Conservation (phyloP, 2,329 filamentous ascomycete species). For the Fusarium siculi region DNA sequence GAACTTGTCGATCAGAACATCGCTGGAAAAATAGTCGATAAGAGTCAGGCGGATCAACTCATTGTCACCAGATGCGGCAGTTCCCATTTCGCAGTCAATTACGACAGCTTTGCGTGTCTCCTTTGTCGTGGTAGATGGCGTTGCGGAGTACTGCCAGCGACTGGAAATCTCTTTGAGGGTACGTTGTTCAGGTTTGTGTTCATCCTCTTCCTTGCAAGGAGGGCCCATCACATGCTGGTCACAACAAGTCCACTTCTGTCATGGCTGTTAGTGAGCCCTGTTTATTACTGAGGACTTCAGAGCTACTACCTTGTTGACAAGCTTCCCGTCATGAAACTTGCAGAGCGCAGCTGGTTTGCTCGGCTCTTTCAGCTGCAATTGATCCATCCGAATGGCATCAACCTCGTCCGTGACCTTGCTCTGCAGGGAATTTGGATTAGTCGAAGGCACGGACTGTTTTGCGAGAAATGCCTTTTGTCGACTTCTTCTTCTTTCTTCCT, state of each 20-base stretch:
- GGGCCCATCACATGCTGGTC: not conserved
- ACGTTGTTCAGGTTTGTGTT: not conserved
- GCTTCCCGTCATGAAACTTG: conserved; percentile 6
- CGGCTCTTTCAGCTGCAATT: not conserved
- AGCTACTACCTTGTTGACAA: not conserved
- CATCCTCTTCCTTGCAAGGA: conserved; percentile 3
- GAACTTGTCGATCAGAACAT: conserved; percentile 61
- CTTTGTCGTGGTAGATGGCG: not conserved
- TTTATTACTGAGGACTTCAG: rapidly evolving
- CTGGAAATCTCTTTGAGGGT: not conserved
- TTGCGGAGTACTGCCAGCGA: conserved; percentile 14
- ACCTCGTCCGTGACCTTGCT: not conserved
- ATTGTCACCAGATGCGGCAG: conserved; percentile 53
- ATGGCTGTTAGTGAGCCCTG: rapidly evolving
- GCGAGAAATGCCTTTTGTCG: not conserved
- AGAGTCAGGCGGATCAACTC: conserved; percentile 63
- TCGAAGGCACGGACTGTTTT: rapidly evolving
- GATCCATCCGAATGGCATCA: not conserved
- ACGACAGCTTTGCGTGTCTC: conserved; percentile 49
- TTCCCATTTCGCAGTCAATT: conserved; percentile 68
- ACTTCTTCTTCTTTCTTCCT: not conserved
- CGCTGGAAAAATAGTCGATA: conserved; percentile 62
- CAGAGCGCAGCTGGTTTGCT: not conserved
- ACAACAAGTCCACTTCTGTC: conserved; percentile 25
- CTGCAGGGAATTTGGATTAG: not conserved